Evolutionary conservation across 176 grass and related monocot species (phyloP).

Genomic region (Thinopyrum elongatum): DNA sequence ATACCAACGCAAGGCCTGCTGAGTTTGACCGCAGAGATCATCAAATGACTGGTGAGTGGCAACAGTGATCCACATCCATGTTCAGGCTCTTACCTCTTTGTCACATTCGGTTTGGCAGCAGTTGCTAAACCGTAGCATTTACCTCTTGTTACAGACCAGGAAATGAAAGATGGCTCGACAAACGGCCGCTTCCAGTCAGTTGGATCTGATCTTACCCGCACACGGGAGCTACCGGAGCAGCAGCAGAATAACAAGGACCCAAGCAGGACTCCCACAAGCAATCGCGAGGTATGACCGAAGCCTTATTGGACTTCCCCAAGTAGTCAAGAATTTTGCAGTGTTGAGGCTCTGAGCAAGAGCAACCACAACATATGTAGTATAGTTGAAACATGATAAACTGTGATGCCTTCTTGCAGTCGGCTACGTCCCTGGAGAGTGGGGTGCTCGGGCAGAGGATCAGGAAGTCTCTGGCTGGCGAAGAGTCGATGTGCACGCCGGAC

Average conservation of each 20-base stretch:
- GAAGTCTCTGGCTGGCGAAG: slow-evolving; percentile 22
- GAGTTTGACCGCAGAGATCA: slow-evolving; percentile 44
- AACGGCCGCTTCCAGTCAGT: slow-evolving; percentile 80
- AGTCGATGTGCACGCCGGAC: slow-evolving; percentile 41
- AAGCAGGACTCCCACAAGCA: slow-evolving; percentile 61
- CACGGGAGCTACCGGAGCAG: slow-evolving; percentile 49
- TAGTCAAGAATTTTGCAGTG: neutral
- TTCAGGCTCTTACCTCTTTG: neutral
- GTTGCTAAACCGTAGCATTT: neutral
- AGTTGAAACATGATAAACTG: neutral
- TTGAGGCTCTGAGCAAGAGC: neutral
- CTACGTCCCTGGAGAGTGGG: slow-evolving; percentile 80
- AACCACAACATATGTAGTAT: neutral
- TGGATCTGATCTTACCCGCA: slow-evolving; percentile 88
- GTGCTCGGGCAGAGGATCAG: slow-evolving; percentile 57
- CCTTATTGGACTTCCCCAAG: neutral
- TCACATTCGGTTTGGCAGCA: neutral
- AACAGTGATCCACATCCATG: neutral
- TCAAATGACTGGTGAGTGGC: slow-evolving; percentile 35
- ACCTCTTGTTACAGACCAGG: slow-evolving; percentile 37
- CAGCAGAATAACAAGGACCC: slow-evolving; percentile 63
- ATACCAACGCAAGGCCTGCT: slow-evolving; percentile 45
- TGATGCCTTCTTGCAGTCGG: slow-evolving; percentile 36
- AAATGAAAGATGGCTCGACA: slow-evolving; percentile 68
- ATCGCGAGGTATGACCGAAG: slow-evolving; percentile 48